Evolutionary conservation across 2,329 filamentous ascomycete genomes (phyloP), one percentile per base, ranked within the genome.

Genomic region (Trichoderma atroviride): DNA sequence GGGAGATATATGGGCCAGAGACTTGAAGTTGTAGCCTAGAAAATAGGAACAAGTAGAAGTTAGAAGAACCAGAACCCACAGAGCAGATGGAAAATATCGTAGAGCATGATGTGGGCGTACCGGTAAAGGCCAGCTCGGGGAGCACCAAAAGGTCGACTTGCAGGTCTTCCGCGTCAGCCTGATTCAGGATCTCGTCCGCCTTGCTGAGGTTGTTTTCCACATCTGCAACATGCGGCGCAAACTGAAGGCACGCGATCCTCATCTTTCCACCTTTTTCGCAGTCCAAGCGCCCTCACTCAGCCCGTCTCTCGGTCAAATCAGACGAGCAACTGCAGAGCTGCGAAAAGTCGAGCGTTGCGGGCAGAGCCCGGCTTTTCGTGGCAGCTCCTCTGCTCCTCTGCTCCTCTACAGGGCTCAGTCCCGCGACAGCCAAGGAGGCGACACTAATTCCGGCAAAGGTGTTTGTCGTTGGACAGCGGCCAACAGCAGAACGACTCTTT

Each of bases 1-100:
- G 0, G 91, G 90, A 1, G 80, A 79, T 55, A 95, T 93, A 1
- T 92, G 85, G 37, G 86, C 81, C 2, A 92, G 78, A 0, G 89
- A 91, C 53, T 86, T 85, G 81, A 94, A 95, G 77, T 94, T 94
- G 81, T 94, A 96, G 35, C 92, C 91, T 88, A 29, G 11, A n/a
- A n/a, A n/a, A 24, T 22, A 31, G n/a, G 40, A 50, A 14, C 29
- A 4, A 7, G 5, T 19, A 24, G 22, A 27, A 57, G 62, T 61
- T 47, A 24, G 53, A 16, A 37, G 27, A 37, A 35, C n/a, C 27
- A 27, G 27, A 27, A 27, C 61, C 57, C 58, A 52, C 40, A 50
- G 47, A 13, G 19, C 47, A 24, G n/a, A 24, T 50, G 11, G 22
- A 43, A 29, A 58, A 16, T 37, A 10, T 19, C 10, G 29, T 31